Base-by-base conservation (phyloP, 768 basidiomycete genomes). In the Mycena chlorophos region DNA sequence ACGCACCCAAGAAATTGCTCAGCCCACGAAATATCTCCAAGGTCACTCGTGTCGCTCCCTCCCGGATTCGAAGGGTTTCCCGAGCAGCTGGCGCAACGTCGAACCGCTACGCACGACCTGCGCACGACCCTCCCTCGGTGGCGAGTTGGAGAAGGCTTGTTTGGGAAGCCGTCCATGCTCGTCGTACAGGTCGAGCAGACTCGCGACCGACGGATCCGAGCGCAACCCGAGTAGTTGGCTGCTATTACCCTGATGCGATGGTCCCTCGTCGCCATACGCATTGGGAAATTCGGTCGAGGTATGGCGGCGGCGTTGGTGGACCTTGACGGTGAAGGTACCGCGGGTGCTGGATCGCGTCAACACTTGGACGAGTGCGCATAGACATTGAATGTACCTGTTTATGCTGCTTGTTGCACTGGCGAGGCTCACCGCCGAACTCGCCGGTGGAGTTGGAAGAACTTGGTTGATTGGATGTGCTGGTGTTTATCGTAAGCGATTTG, bases 21-120 rank as follows among this genome's bases (percentile, higher is more conserved):
- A 13, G 89, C 89, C 89, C 89, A 92, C 2, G 89, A 91, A 51
- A 92, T 89, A 61, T 91, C 89, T 5, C 88, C 87, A 5, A 66
- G 58, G 1, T 65, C 70, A 58, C 75, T 75, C n/a, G 69, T 65
- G 52, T 75, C 71, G 28, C 59, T 51, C 22, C 64, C 55, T 8
- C 71, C 48, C 54, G 71, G 71, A 1, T 69, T 64, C 10, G 62
- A n/a, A 66, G 0, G 85, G 76, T 50, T 78, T 78, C 2, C 89
- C 88, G 27, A 92, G 75, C 2, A 92, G 71, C 64, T 90, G 84
- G 4, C 88, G 82, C 55, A 92, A 69, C 10, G 90, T 91, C 4
- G 89, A 90, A 1, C 87, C 87, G 55, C 76, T 85, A 5, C 86
- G 78, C 46, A 74, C 78, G 29, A 78, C 79, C 63, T 86, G 86